A percentile compares a stretch with the other conserved stretches of the same genome.
phyloP scores from a whole-genome alignment of 164 flowering plant species.

The Euptelea pleiosperma region DNA sequence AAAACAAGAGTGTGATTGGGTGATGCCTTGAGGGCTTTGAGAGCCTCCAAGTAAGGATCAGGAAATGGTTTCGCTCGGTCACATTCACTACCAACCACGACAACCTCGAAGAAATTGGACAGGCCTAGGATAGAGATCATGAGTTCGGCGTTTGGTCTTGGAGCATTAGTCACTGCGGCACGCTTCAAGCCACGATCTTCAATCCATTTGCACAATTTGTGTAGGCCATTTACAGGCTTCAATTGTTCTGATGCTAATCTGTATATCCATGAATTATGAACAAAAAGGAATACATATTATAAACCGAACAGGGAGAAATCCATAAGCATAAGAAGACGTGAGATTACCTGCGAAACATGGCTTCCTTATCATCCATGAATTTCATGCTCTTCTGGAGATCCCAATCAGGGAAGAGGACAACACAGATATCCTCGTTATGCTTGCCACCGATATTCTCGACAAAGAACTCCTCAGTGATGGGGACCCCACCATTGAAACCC shows the following conservation, averaged over 20 bases:
- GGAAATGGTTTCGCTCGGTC: constrained; percentile 89
- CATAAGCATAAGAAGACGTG: not conserved
- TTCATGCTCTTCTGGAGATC: constrained; percentile 54
- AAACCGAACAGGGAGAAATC: not conserved
- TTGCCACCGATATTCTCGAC: constrained; percentile 60
- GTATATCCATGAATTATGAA: constrained; percentile 13
- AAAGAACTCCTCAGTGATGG: constrained; percentile 72
- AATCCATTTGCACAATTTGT: constrained; percentile 72
- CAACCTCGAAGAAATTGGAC: constrained; percentile 54
- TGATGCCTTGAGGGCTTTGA: constrained; percentile 61
- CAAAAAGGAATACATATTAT: not conserved
- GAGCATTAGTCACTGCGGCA: constrained; percentile 97
- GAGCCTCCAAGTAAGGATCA: constrained; percentile 84
- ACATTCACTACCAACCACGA: constrained; percentile 73
- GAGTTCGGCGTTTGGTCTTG: constrained; percentile 77
- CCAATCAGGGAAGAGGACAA: constrained; percentile 72
- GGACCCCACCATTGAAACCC: constrained; percentile 83
- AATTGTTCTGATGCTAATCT: constrained; percentile 67
- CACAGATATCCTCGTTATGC: constrained; percentile 59
- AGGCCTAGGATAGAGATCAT: constrained; percentile 69
- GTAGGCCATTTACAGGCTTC: constrained; percentile 63
- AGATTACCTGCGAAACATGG: constrained; percentile 63
- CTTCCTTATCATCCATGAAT: constrained; percentile 83
- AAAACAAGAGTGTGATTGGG: constrained; percentile 69
- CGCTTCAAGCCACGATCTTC: constrained; percentile 84